A percentile compares a stretch with the other conserved stretches of the same genome.
Conservation (phyloP, 768 basidiomycete genomes). For the Guyanaporus albipodus region DNA sequence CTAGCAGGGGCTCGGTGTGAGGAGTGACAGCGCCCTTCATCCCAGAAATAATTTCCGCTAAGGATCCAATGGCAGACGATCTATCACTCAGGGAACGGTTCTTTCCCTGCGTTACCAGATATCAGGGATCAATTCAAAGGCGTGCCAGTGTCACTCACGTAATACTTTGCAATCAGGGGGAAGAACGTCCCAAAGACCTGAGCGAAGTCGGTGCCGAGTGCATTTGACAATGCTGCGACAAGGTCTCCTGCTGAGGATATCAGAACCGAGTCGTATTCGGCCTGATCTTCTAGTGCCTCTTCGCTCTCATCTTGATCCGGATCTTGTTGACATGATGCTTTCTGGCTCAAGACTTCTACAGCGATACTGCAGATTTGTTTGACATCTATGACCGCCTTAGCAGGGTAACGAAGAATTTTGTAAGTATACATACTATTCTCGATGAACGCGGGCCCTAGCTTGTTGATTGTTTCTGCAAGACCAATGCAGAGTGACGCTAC, state of each 20-base stretch:
- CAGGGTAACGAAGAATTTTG: not conserved
- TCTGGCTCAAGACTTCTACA: constrained; percentile 84
- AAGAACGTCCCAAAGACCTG: constrained; percentile 83
- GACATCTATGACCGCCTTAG: constrained; percentile 45
- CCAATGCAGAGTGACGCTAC: constrained; percentile 84
- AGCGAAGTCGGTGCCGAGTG: constrained; percentile 80
- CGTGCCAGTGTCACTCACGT: constrained; percentile 48
- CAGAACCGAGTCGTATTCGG: constrained; percentile 95
- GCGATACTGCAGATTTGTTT: constrained; percentile 79
- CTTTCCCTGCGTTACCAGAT: constrained; percentile 53
- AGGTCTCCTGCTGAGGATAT: constrained; percentile 94
- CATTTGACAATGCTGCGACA: constrained; percentile 81
- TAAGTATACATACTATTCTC: constrained; percentile 57
- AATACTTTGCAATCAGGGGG: constrained; percentile 87
- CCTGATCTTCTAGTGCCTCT: constrained; percentile 83
- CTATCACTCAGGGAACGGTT: constrained; percentile 86
- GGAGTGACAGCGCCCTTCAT: constrained; percentile 85
- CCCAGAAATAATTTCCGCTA: constrained; percentile 93
- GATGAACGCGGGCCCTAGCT: constrained; percentile 84
- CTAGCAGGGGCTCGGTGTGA: constrained; percentile 75
- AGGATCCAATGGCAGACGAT: constrained; percentile 87
- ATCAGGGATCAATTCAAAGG: not conserved
- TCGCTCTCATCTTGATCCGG: constrained; percentile 88
- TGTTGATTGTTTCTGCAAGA: constrained; percentile 88
- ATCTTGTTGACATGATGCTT: constrained; percentile 94